Base-by-base conservation (phyloP, 2,329 filamentous ascomycete genomes). In the Alternaria consortialis region DNA sequence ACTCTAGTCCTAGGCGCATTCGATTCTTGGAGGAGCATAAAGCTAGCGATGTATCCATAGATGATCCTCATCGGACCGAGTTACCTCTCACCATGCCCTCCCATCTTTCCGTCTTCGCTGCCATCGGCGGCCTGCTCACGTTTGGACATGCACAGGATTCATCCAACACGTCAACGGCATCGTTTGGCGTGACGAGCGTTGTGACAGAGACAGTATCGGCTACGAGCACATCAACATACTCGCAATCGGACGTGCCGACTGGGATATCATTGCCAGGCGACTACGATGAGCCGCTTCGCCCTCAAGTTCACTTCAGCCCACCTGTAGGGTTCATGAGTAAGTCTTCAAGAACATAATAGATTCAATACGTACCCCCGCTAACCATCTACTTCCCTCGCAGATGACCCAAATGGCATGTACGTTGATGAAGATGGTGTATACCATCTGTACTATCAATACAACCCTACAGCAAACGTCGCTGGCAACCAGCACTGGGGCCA, bases 401-500 rank as follows among this genome's bases (percentile, higher is more conserved):
- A 88, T 63, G 88, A 90, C 66, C 87, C 88, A 1, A 90, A 90
- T 75, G 88, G 88, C 67, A 82, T 88, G 79, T 88, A 89, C 62
- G 72, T 83, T 6, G 86, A 89, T 63, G 80, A 76, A 2, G 80
- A 87, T 56, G 87, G 86, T 5, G 80, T 81, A 0, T 91, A 85
- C 75, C 88, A 90, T 70, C 66, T 89, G 2, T 90, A 90, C 75
- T 91, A 90, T 67, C 88, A 90, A 71, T 88, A 85, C 65, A 85
- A 86, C 56, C 84, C 85, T 1, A 80, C 80, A 0, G 82, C 71
- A 2, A 75, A 78, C 7, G 80, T 84, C 1, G 84, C 79, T 6
- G 87, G 86, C 1, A 87, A 88, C 61, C 84, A 89, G 68, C 87
- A 90, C 67, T 90, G 88, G 88, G 88, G 88, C 9, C 88, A 90